phyloP scores from a whole-genome alignment of 176 grass and related monocot genomes.

The Triticum urartu region DNA sequence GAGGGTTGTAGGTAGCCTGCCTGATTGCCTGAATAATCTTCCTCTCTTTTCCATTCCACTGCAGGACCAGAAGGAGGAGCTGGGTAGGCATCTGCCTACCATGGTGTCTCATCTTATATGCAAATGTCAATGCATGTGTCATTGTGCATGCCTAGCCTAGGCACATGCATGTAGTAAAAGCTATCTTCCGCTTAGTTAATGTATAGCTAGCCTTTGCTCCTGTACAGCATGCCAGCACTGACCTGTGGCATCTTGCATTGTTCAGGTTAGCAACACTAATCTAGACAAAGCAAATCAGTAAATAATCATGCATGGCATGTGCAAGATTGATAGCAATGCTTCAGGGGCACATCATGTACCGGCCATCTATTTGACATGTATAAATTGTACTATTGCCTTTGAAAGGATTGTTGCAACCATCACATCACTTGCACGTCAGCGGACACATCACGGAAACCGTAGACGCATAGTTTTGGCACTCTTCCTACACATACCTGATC shows the following conservation, averaged over 20 bases:
- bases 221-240: neutral
- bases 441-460: neutral
- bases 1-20: neutral
- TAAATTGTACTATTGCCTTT: neutral
- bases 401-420: constrained; percentile 20
- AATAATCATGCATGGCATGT: neutral
- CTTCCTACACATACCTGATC: constrained; percentile 14
- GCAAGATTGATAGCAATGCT: neutral
- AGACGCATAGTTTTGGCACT: neutral
- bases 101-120: constrained; percentile 35
- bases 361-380: neutral
- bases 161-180: constrained; percentile 22
- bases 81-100: constrained; percentile 32
- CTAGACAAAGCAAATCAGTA: neutral
- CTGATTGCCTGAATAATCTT: neutral
- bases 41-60: constrained; percentile 25
- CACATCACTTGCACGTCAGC: constrained; percentile 31
- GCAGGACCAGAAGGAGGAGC: constrained; percentile 33
- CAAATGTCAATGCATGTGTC: constrained; percentile 22
- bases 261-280: neutral
- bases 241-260: neutral
- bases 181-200: neutral
- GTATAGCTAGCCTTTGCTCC: neutral
- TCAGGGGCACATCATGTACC: constrained; percentile 3
- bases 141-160: constrained; percentile 11